Percentiles rank a stretch among this genome's conserved stretches.
Conservation (phyloP, 371 early-diverging fungal genomes). For the Enteropsectra breve region DNA sequence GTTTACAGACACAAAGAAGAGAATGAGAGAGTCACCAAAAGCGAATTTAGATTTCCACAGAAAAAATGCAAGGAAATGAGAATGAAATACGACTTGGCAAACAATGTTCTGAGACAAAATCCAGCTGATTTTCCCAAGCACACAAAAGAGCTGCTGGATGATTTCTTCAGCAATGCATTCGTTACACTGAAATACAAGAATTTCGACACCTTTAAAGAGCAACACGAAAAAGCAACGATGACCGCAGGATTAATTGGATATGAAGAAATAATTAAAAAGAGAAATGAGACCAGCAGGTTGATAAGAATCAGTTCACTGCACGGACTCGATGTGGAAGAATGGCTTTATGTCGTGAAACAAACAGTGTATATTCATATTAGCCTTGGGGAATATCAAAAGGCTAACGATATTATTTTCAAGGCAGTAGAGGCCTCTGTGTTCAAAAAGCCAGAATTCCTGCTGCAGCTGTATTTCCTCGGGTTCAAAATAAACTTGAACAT, state of each 20-base stretch:
- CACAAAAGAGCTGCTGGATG: conserved; percentile 21
- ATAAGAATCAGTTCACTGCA: conserved; percentile 28
- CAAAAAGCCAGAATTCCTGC: conserved; percentile 19
- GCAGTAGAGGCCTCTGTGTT: conserved; percentile 41
- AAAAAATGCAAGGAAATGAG: conserved; percentile 38
- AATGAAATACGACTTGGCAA: conserved; percentile 13
- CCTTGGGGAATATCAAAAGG: conserved; percentile 6
- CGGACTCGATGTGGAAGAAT: conserved; percentile 45
- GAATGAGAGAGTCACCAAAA: conserved; percentile 24
- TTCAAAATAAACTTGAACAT: conserved; percentile 29
- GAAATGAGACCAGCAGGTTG: conserved; percentile 3
- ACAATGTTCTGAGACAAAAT: background rate
- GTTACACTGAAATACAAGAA: conserved; percentile 15
- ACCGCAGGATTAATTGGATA: background rate
- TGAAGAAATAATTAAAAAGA: background rate
- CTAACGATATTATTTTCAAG: conserved; percentile 40
- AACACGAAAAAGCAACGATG: background rate
- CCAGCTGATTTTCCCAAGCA: background rate
- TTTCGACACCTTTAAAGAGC: conserved; percentile 4
- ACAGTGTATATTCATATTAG: conserved; percentile 9
- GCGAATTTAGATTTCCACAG: conserved; percentile 14
- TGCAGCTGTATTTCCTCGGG: conserved; percentile 39
- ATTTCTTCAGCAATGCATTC: conserved; percentile 43
- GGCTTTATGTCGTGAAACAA: conserved; percentile 34
- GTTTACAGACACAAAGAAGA: conserved; percentile 43